Evolutionary conservation across 441 rosid species (phyloP), one percentile per base, ranked within the genome.

Genomic region (Euphorbia neoarborescens): DNA sequence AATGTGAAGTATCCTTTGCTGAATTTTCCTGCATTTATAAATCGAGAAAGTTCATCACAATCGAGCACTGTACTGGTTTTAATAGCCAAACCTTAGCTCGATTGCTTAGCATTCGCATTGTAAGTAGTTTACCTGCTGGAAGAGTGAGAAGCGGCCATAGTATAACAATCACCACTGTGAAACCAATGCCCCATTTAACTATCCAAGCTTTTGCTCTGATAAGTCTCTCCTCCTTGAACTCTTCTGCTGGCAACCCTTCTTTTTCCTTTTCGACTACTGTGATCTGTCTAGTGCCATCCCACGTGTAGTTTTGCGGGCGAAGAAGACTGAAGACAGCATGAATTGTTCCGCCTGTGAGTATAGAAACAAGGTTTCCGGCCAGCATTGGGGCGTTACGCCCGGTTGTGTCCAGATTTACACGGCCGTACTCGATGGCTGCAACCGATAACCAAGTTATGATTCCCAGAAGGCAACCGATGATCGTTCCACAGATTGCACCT

Each of bases 341-440:
- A 42, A 93, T 76, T 63, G 84, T 85, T 72, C 97, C 98, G 7
- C 98, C 96, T 0, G 87, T 65, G 22, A 91, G 82, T 68, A 89
- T 81, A 0, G 98, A 89, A 10, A 91, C 95, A 15, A 93, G 87
- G 72, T 93, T 93, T 42, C 98, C 97, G 1, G 92, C 84, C 4
- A 91, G 91, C 97, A 89, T 89, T 0, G 98, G 95, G 28, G 96
- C 97, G 69, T 93, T 93, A 69, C 82, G 80, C 42, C 94, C 96
- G 0, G 95, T 88, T 2, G 90, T 84, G 80, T 84, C 85, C 9
- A 93, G 96, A 81, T 85, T 83, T 65, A 93, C 76, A 4, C 77
- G 77, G 34, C 90, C 91, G 51, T 91, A 91, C 76, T 93, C 88
- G 0, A 87, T 34, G 17, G 72, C 78, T 11, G 98, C 69, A 9